A percentile compares a stretch with the other conserved stretches of the same genome.
Evolutionary conservation across 2,329 filamentous ascomycete species (phyloP).

Genomic region (Aspergillus arachidicola): DNA sequence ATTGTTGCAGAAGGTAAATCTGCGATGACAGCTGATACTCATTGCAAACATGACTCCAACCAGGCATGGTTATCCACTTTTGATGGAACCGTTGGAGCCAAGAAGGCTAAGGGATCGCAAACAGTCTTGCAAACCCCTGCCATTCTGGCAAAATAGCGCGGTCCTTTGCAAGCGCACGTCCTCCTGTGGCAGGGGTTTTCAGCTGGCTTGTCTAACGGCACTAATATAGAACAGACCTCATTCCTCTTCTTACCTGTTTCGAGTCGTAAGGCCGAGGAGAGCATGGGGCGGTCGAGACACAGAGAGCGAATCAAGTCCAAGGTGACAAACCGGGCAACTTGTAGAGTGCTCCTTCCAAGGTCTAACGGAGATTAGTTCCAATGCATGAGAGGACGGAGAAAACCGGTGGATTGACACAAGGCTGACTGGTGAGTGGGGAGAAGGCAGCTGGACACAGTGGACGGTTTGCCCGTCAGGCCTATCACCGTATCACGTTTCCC

Average conservation of each 20-base stretch:
- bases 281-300: background rate
- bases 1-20: background rate
- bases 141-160: background rate
- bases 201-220: background rate
- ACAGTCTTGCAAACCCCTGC: background rate
- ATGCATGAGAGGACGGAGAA: conserved; percentile 3
- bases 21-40: conserved; percentile 9
- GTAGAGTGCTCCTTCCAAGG: background rate
- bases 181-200: conserved; percentile 7
- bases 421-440: background rate
- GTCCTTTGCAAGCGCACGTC: background rate
- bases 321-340: background rate
- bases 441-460: conserved; percentile 2
- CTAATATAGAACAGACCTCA: background rate
- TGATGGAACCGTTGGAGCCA: conserved; percentile 1
- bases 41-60: background rate
- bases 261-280: conserved; percentile 6
- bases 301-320: conserved; percentile 3
- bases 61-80: background rate
- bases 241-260: background rate
- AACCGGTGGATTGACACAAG: conserved; percentile 4
- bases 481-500: background rate
- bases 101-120: background rate
- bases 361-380: background rate
- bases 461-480: background rate